Percentiles rank a stretch among this genome's conserved stretches.
Evolutionary conservation across 2,329 filamentous ascomycete genomes (phyloP).

Genomic region (Penicillium sp.): DNA sequence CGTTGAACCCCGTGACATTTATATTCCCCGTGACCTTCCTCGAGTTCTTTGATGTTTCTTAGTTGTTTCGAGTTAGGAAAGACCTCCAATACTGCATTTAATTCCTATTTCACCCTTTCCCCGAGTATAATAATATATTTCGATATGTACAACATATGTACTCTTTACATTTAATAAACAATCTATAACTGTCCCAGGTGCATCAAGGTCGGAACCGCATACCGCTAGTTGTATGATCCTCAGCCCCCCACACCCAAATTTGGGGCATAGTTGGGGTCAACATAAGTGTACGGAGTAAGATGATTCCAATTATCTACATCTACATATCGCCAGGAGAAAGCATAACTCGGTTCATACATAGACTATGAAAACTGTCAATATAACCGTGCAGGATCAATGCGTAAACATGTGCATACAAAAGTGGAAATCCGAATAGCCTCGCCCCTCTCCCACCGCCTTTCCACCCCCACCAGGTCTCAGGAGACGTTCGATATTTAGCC

Average conservation of each 20-base stretch:
- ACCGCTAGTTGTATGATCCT: not conserved
- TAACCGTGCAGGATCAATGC: conserved; percentile 10
- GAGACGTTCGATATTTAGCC: conserved; percentile 14
- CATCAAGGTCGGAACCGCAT: no score
- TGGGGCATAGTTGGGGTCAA: conserved; percentile 1
- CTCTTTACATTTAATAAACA: no score
- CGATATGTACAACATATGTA: no score
- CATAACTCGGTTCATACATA: not conserved
- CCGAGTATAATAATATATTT: no score
- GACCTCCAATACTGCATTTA: no score
- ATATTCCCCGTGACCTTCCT: not conserved
- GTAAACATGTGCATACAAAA: conserved; percentile 1
- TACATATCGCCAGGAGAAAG: not conserved
- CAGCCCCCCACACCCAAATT: conserved; percentile 2
- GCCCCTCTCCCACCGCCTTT: conserved; percentile 34
- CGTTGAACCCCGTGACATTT: conserved; percentile 21
- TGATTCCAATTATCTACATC: not conserved
- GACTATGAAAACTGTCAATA: not conserved
- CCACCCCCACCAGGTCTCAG: conserved; percentile 29
- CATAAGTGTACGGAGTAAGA: not conserved
- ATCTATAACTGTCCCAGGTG: no score
- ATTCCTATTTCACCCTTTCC: no score
- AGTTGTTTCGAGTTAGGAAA: no score
- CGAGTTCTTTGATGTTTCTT: no score
- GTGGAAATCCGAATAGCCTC: conserved; percentile 25